Evolutionary conservation across 257 asterid genomes (phyloP), one percentile per base, ranked within the genome.

Genomic region (Galeopsis tetrahit): DNA sequence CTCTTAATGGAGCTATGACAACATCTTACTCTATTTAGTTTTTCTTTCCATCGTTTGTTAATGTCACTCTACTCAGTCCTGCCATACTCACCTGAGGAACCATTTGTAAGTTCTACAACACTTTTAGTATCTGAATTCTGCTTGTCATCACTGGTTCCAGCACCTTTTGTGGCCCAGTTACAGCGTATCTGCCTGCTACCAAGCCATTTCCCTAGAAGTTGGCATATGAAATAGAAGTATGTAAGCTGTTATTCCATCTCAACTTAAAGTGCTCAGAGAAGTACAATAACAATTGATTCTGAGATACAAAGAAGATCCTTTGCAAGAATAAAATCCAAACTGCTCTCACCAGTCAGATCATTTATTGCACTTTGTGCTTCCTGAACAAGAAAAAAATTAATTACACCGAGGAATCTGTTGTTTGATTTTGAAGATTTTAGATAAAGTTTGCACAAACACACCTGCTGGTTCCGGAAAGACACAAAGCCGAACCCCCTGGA

Each of bases 101-200:
- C 96, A 83, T 83, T 82, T 66, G 97, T 86, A 73, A 91, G 85
- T 74, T 93, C 98, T 76, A 93, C 92, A 39, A 89, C 88, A 81
- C 92, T 89, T 88, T 91, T 93, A 64, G 88, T 81, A 75, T 93
- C 98, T 53, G 96, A 85, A 77, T 48, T 91, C 82, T 75, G 96
- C 73, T 89, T 88, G 70, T 91, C 97, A 63, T 93, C 98, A 46
- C 87, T 86, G 77, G 83, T 59, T 43, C 80, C 89, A 46, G 94
- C 97, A 82, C 98, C 97, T 84, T 93, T 93, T 1, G 96, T 71
- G 74, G 97, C 98, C 97, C 98, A 92, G 77, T 92, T 92, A 80
- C 98, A 92, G 11, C 98, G 97, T 63, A 92, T 92, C 85, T 88
- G 98, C 80, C 98, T 84, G 77, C 90, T 90, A 40, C 97, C 98